Evolutionary conservation across 805 yeast species (phyloP).

Genomic region (Saturnispora kantuleensis): DNA sequence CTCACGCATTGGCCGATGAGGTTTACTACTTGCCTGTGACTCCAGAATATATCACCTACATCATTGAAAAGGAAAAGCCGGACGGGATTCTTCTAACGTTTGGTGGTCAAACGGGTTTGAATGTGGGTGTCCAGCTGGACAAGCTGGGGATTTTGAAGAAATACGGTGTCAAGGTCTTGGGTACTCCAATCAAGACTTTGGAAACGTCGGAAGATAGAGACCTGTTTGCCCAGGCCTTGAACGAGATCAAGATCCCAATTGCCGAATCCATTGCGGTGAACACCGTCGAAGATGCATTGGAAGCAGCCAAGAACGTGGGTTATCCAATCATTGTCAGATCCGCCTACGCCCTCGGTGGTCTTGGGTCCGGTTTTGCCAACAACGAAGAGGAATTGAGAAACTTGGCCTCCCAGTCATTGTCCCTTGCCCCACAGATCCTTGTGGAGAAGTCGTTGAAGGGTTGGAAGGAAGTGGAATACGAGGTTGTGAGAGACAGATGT

Average conservation of each 20-base stretch:
- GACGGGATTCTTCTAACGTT: conserved; percentile 95
- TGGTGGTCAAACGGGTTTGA: conserved; percentile 97
- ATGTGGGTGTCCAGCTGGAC: conserved; percentile 91
- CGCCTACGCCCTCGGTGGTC: conserved; percentile 94
- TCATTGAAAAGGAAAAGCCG: conserved; percentile 88
- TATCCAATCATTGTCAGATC: conserved; percentile 97
- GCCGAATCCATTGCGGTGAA: conserved; percentile 87
- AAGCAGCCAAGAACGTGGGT: conserved; percentile 78
- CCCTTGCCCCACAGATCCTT: conserved; percentile 90
- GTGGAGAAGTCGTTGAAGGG: conserved; percentile 97
- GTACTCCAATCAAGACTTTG: conserved; percentile 92
- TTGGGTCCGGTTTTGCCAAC: conserved; percentile 96
- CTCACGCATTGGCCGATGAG: conserved; percentile 95
- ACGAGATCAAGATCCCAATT: conserved; percentile 89
- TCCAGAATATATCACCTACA: conserved; percentile 92
- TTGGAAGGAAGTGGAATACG: conserved; percentile 98
- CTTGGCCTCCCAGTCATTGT: conserved; percentile 84
- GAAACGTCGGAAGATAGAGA: conserved; percentile 98
- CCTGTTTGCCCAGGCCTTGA: conserved; percentile 88
- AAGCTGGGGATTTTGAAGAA: conserved; percentile 77
- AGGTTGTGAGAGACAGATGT: conserved; percentile 94
- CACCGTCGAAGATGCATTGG: conserved; percentile 69
- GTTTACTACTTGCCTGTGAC: conserved; percentile 97
- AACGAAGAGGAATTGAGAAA: conserved; percentile 74
- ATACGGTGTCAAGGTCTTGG: conserved; percentile 89